Conservation (phyloP, 2,329 filamentous ascomycete species). For the Furcasterigmium sp. region DNA sequence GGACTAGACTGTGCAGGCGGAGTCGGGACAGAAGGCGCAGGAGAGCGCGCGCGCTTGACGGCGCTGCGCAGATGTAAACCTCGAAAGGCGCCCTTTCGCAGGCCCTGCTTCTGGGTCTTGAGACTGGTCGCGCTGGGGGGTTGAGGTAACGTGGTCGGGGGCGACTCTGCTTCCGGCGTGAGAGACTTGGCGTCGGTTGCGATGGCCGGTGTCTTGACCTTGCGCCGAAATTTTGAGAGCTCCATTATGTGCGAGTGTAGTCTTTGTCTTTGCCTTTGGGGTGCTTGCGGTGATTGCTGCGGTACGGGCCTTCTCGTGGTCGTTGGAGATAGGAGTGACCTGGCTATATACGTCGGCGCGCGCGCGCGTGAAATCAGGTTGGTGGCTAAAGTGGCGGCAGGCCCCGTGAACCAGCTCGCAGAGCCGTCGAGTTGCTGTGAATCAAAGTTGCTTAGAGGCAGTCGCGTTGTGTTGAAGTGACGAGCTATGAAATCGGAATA, state of each 20-base stretch:
- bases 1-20: conserved; percentile 6
- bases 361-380: too few species aligned
- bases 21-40: conserved; percentile 22
- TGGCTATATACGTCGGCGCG: too few species aligned
- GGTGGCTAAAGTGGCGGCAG: too few species aligned
- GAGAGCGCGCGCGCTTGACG: conserved; percentile 42
- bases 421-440: too few species aligned
- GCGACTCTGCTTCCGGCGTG: conserved; percentile 14
- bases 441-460: too few species aligned
- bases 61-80: conserved; percentile 38
- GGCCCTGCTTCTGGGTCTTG: conserved; percentile 15
- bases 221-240: conserved; percentile 30
- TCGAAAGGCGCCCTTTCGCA: conserved; percentile 35
- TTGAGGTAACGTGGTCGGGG: conserved; percentile 14
- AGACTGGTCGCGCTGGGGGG: conserved; percentile 17
- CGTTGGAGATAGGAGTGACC: too few species aligned
- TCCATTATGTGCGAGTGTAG: not conserved
- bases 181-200: conserved; percentile 28
- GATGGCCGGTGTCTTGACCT: conserved; percentile 37
- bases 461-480: too few species aligned
- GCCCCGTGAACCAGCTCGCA: too few species aligned
- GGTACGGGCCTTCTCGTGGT: too few species aligned
- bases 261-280: not conserved
- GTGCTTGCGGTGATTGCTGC: not conserved
- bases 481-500: too few species aligned